Base-by-base conservation (phyloP, 768 basidiomycete genomes). In the Kwoniella dejecticola region DNA sequence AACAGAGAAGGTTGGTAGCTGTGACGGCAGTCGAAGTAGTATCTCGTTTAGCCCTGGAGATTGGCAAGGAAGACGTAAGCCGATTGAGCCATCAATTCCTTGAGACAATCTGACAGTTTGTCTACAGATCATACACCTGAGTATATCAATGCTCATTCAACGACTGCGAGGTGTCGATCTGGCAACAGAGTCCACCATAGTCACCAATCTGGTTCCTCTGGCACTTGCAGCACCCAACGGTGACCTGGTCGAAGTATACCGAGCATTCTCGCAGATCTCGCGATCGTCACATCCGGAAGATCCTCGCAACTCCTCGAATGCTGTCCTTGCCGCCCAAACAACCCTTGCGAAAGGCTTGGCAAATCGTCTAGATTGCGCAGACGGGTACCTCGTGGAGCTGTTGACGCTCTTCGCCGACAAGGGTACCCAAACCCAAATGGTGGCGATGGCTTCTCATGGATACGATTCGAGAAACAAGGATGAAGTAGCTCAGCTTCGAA, bases 1-100 rank as follows among this genome's bases (percentile, higher is more conserved):
- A 95, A 60, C 88, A 94, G 75, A 88, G 87, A 71, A 82, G 87
- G 49, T 83, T 91, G 17, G 86, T 93, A 40, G 89, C 89, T 2
- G 91, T 92, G 52, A 92, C 89, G 63, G 92, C 91, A 2, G 92
- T 97, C 60, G 90, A 90, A 2, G 89, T 94, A 1, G 92, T 94
- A 4, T 89, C 93, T 2, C 83, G 86, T 29, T 83, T 97, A 31
- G 90, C 93, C 0, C 80, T 96, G 15, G 93, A 96, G 79, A 92
- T 94, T 72, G 81, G 85, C 59, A 84, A 85, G 62, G 90, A 92
- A 73, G 93, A 95, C 81, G 91, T 89, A 46, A 64, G 63, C 58
- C 13, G n/a, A 23, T 36, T 23, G 27, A 6, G 24, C 33, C 15
- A 26, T n/a, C 59, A 54, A n/a, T 41, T 23, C 21, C 19, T 21